Conservation (phyloP, 805 yeast species). For the Vanderwaltozyma polyspora region DNA sequence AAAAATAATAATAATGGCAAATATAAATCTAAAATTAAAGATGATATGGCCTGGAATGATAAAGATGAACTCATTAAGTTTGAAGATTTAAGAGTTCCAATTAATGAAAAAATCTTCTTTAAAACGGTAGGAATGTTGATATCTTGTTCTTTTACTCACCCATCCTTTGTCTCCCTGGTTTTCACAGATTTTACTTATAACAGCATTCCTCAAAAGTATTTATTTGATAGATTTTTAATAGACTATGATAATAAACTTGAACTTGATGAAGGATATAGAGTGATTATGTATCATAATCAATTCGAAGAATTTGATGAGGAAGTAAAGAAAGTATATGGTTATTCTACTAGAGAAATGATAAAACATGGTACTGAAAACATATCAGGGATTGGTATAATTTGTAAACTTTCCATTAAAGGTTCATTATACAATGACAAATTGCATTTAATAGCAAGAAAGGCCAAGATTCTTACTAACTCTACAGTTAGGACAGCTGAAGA, state of each 20-base stretch:
- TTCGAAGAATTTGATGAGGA: constrained; percentile 8
- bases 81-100: constrained; percentile 6
- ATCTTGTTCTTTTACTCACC: constrained; percentile 11
- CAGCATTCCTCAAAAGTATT: constrained; percentile 8
- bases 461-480: constrained; percentile 8
- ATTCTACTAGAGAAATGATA: constrained; percentile 2
- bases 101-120: constrained; percentile 5
- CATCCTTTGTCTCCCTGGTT: constrained; percentile 8
- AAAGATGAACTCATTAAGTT: constrained; percentile 8
- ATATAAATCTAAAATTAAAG: no score
- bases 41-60: no score
- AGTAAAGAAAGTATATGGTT: constrained; percentile 5
- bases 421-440: constrained; percentile 12
- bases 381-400: constrained; percentile 18
- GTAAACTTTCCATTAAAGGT: constrained; percentile 13
- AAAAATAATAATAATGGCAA: no score
- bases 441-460: constrained; percentile 14
- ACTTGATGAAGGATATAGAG: constrained; percentile 11
- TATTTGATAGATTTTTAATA: constrained; percentile 17
- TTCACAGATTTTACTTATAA: constrained; percentile 24
- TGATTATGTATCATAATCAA: constrained; percentile 12
- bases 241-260: constrained; percentile 9
- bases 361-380: constrained; percentile 11
- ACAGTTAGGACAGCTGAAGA: neutral
- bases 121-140: constrained; percentile 14